Conservation (phyloP, 2,329 filamentous ascomycete species). For the Cladosporium sp. region DNA sequence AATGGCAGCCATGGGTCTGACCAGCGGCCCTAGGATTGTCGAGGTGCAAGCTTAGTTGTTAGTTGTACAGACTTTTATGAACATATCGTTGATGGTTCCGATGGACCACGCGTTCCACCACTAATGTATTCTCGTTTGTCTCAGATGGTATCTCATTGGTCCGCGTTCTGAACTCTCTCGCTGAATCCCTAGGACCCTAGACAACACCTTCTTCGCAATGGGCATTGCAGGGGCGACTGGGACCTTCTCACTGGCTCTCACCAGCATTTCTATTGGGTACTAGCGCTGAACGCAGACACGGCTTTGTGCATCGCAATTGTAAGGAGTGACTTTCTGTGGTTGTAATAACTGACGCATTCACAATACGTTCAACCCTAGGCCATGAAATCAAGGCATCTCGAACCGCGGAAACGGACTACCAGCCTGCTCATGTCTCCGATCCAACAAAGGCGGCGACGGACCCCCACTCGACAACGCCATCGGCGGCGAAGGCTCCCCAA, state of each 20-base stretch:
- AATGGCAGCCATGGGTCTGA: constrained; percentile 24
- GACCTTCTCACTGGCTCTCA: not conserved
- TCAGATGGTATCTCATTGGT: not conserved
- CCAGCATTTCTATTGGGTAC: not conserved
- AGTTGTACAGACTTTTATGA: not conserved
- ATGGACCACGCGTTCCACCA: not conserved
- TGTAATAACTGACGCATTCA: too few species aligned
- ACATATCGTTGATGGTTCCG: too few species aligned
- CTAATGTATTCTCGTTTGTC: not conserved
- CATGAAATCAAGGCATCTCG: constrained; percentile 3
- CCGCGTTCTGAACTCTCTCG: not conserved
- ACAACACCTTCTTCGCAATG: too few species aligned
- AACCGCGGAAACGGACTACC: not conserved
- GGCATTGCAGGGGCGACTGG: too few species aligned
- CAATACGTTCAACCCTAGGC: too few species aligned
- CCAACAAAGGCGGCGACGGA: not conserved
- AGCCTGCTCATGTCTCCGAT: not conserved
- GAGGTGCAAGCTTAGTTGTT: constrained; percentile 20
- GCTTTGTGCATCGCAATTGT: too few species aligned
- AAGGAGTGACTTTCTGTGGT: too few species aligned
- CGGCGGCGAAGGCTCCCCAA: constrained; percentile 9
- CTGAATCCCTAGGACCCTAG: not conserved
- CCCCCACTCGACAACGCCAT: not conserved
- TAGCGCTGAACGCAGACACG: too few species aligned
- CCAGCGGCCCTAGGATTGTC: constrained; percentile 18